Base-by-base conservation (phyloP, 768 basidiomycete genomes). In the Udeniomyces megalosporus region DNA sequence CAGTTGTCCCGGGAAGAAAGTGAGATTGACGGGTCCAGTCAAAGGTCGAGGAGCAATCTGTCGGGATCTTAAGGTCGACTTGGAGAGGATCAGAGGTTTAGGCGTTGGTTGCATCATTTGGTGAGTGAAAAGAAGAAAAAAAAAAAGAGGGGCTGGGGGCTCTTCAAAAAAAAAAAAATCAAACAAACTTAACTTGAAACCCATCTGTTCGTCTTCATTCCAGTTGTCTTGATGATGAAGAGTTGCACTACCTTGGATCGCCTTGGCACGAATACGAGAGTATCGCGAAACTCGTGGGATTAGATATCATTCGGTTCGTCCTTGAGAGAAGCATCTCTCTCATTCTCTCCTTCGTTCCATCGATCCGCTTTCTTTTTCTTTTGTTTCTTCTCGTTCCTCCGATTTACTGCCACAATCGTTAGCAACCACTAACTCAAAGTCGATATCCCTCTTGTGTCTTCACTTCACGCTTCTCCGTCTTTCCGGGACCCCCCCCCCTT, bases 1-100 rank as follows among this genome's bases (percentile, higher is more conserved):
- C 6, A 90, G 87, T 6, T 96, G 93, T 75, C 92, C 92, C 2
- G 92, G 92, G 4, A 97, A 97, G 74, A 90, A 95, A 79, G 84
- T 78, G 14, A 68, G 77, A 29, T 68, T 78, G 67, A 77, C 77
- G 55, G 87, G 87, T 3, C 84, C 86, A 32, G 79, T 84, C 11
- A 82, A 82, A 69, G 89, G 91, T 3, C 78, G 92, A 15, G 80
- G 80, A 49, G 83, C 84, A 2, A 85, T 97, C 34, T 88, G 85
- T 71, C 78, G 92, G 63, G 86, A 92, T 70, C 74, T 97, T 5
- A 73, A 77, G n/a, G 76, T 78, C 22, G 92, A 97, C 74, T 71
- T 97, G 54, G 75, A 72, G 47, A 79, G 92, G 58, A 86, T 92
- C 69, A 85, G 71, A 71, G 74, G 80, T 34, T 76, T 86, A 32